Evolutionary conservation across 345 rosid genomes (phyloP).

Genomic region (Brassica juncea): DNA sequence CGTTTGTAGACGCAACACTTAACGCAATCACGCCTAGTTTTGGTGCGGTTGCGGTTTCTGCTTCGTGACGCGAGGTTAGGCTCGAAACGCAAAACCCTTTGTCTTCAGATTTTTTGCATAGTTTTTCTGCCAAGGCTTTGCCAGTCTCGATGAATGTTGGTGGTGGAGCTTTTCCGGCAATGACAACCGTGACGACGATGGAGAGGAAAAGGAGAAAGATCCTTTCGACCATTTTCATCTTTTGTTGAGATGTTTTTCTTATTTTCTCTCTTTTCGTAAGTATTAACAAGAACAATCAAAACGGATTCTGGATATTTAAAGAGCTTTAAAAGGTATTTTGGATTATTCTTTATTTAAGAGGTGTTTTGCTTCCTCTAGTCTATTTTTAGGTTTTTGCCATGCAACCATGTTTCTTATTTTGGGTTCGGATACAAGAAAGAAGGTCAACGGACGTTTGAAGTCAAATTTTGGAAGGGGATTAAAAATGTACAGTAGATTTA

Average conservation of each 20-base stretch:
- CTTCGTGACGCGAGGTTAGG: slow-evolving; percentile 44
- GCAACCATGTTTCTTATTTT: background rate
- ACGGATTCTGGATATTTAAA: background rate
- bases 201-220: slow-evolving; percentile 30
- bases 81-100: slow-evolving; percentile 52
- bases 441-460: background rate
- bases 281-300: background rate
- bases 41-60: slow-evolving; percentile 42
- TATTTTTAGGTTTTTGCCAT: background rate
- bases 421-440: background rate
- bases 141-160: slow-evolving; percentile 42
- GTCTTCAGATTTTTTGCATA: slow-evolving; percentile 49
- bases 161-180: slow-evolving; percentile 38
- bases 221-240: slow-evolving; percentile 35
- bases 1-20: slow-evolving; percentile 48
- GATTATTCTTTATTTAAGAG: background rate
- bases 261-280: slow-evolving; percentile 28
- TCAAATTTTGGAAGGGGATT: background rate
- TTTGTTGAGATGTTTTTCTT: background rate
- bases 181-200: slow-evolving; percentile 22
- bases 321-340: background rate
- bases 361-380: background rate
- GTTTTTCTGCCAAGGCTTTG: slow-evolving; percentile 35
- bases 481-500: background rate
- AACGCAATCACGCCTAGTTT: slow-evolving; percentile 57